Conservation (phyloP, 371 early-diverging fungal genomes). For the Encephalitozoon hellem region DNA sequence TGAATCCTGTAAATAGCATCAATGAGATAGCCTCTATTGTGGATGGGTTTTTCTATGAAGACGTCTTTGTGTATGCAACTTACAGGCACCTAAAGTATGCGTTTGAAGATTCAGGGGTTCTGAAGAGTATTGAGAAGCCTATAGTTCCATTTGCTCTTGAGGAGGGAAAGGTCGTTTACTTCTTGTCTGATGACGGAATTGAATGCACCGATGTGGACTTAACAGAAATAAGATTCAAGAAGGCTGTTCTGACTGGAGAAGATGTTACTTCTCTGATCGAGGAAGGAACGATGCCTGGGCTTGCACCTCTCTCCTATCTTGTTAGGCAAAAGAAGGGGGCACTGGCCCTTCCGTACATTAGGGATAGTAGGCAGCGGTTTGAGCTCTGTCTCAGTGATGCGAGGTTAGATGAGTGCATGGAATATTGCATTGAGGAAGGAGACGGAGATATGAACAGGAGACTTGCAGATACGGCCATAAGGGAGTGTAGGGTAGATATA, state of each 20-base stretch:
- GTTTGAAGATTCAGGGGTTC: constrained; percentile 82
- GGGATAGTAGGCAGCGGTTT: constrained; percentile 80
- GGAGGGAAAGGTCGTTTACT: constrained; percentile 71
- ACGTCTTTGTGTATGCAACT: constrained; percentile 84
- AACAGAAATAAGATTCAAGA: constrained; percentile 89
- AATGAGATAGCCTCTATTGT: constrained; percentile 92
- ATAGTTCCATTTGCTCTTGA: constrained; percentile 71
- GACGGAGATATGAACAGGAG: constrained; percentile 26
- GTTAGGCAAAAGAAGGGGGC: constrained; percentile 93
- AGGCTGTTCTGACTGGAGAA: constrained; percentile 77
- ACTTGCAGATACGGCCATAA: constrained; percentile 34
- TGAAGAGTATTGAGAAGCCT: constrained; percentile 82
- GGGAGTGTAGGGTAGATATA: constrained; percentile 31
- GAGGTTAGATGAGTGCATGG: constrained; percentile 43
- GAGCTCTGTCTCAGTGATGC: constrained; percentile 65
- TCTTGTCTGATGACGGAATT: constrained; percentile 74
- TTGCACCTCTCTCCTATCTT: constrained; percentile 87
- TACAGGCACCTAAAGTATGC: constrained; percentile 93
- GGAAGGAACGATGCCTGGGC: constrained; percentile 83
- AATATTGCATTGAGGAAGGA: constrained; percentile 14
- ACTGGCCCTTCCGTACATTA: constrained; percentile 89
- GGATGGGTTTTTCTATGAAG: constrained; percentile 82
- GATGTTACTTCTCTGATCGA: constrained; percentile 82
- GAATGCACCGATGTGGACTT: constrained; percentile 77
- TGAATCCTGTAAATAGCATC: constrained; percentile 71